Evolutionary conservation across 139 green algal genomes (phyloP), one percentile per base, ranked within the genome.

Genomic region (Yamagishiella unicocca): DNA sequence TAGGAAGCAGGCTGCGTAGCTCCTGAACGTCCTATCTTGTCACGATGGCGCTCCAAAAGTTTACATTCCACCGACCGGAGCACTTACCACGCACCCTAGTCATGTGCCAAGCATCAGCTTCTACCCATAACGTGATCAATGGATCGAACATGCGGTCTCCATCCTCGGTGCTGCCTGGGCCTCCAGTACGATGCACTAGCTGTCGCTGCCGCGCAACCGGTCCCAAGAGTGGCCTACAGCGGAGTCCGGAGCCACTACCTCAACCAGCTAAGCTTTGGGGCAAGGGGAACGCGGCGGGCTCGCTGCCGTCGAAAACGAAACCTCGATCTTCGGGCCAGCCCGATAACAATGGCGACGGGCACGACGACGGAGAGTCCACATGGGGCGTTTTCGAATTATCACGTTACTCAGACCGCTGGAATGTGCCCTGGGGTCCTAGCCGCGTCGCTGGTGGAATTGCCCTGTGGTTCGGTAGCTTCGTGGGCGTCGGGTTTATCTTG

Each of bases 361-460:
- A 35, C 5, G 82, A 91, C 3, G 74, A 72, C 8, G 40, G 85
- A 4, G 24, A 78, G 2, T 0, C 76, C 24, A 84, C 66, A 0
- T 95, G 93, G 93, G 89, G 83, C 0, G 8, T 96, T 12, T 90
- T 97, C 22, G 74, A 97, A 53, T 89, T 66, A 27, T 37, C 77
- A 6, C 81, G 82, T 24, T 97, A 96, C 42, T 81, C 75, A 4
- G 82, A 90, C 37, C 82, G 68, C 0, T 97, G 95, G 92, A 55
- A 96, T 29, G 92, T 95, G 27, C 96, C 96, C 7, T 98, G 96
- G 96, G 90, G 92, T 8, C 74, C 75, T 7, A 90, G 88, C 17
- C 90, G 94, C 42, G 72, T 91, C 14, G 87, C 80, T 2, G 53
- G 95, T 2, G 94, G 94, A 70, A 96, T 98, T 90, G 68, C 88